A percentile compares a stretch with the other conserved stretches of the same genome.
Evolutionary conservation across 768 basidiomycete species (phyloP).

Genomic region (Suillus americanus): DNA sequence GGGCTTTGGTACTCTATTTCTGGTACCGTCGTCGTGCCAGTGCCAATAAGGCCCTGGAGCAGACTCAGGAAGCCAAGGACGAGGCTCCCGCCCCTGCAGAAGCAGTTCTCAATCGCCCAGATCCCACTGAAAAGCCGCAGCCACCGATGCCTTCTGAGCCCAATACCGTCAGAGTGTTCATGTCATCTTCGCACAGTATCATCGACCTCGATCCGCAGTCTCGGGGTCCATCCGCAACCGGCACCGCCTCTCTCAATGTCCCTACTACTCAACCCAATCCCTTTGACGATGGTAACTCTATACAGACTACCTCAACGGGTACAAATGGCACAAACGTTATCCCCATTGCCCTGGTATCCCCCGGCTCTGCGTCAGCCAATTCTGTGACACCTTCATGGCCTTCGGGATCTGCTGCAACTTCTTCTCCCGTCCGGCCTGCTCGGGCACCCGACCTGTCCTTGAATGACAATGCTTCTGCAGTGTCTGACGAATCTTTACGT

Average conservation of each 20-base stretch:
- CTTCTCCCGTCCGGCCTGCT: constrained; percentile 52
- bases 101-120: constrained; percentile 78
- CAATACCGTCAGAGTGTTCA: constrained; percentile 49
- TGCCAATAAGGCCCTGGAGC: constrained; percentile 34
- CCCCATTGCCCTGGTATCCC: constrained; percentile 77
- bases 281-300: constrained; percentile 75
- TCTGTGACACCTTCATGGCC: constrained; percentile 36
- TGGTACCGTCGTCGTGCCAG: constrained; percentile 64
- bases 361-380: constrained; percentile 40
- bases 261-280: constrained; percentile 52
- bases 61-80: constrained; percentile 41
- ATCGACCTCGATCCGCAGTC: constrained; percentile 62
- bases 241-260: constrained; percentile 8
- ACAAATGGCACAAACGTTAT: constrained; percentile 85
- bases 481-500: constrained; percentile 52
- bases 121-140: constrained; percentile 67
- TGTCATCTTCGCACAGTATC: constrained; percentile 46
- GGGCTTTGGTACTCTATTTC: constrained; percentile 51
- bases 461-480: constrained; percentile 61
- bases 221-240: constrained; percentile 27
- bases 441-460: constrained; percentile 63
- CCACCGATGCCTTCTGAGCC: constrained; percentile 33
- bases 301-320: constrained; percentile 71
- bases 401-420: constrained; percentile 17
- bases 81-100: constrained; percentile 76